phyloP scores from a whole-genome alignment of 495 filamentous ascomycete genomes.

The Bombardia bombarda region DNA sequence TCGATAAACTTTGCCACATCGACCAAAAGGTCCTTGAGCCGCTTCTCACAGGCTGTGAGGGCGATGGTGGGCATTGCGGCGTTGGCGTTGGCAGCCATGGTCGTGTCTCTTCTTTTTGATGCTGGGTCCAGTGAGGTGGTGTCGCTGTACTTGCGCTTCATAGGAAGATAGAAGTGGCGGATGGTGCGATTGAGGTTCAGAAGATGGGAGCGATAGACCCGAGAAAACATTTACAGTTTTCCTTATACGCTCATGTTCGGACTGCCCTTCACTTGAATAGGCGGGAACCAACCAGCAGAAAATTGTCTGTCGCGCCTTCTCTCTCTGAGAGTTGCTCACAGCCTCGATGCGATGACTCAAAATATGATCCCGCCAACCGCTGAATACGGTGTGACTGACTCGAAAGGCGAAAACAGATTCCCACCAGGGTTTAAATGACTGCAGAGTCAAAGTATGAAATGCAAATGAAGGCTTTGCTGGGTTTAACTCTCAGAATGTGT shows the following conservation, averaged over 20 bases:
- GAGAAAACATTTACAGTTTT: not conserved
- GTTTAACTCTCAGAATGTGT: no score
- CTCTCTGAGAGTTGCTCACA: no score
- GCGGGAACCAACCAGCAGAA: not conserved
- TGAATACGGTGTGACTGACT: no score
- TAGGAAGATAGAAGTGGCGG: not conserved
- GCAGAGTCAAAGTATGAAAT: no score
- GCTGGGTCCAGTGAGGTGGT: not conserved
- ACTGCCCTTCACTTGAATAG: not conserved
- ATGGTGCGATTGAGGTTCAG: not conserved
- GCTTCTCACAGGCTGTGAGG: conserved; percentile 58
- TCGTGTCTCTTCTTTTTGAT: not conserved
- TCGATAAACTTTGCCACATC: conserved; percentile 65
- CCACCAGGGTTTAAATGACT: no score
- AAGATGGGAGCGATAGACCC: not conserved
- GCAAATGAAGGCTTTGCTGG: no score
- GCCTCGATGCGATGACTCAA: no score
- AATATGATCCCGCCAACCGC: no score
- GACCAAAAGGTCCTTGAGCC: conserved; percentile 63
- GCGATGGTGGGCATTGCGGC: conserved; percentile 7
- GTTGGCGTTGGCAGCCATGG: not conserved
- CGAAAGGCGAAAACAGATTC: no score
- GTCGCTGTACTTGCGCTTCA: not conserved
- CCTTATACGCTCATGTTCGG: not conserved
- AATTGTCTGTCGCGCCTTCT: no score